A percentile compares a stretch with the other conserved stretches of the same genome.
Conservation (phyloP, 176 grass and related monocot species). For the Chrysopogon serrulatus region DNA sequence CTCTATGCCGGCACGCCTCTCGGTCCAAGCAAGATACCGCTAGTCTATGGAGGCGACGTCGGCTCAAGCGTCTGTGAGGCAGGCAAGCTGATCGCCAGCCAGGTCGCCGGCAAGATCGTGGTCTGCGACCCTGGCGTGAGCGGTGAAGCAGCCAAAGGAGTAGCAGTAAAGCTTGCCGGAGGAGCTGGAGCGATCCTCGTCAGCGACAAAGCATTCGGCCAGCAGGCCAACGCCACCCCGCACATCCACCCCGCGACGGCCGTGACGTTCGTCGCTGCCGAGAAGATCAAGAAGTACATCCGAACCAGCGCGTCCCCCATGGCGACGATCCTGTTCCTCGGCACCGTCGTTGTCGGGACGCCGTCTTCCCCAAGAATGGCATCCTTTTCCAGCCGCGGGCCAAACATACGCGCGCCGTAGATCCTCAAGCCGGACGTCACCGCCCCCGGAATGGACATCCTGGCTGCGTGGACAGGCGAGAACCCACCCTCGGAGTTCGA, state of each 20-base stretch:
- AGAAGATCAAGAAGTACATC: constrained; percentile 13
- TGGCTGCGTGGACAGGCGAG: constrained; percentile 41
- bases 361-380: constrained; percentile 36
- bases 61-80: constrained; percentile 13
- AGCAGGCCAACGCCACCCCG: not conserved
- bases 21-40: not conserved
- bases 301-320: not conserved
- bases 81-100: not conserved
- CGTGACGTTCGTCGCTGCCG: not conserved
- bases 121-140: constrained; percentile 28
- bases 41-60: constrained; percentile 30
- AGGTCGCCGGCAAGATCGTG: constrained; percentile 46
- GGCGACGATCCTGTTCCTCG: constrained; percentile 26
- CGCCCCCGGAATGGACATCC: constrained; percentile 59
- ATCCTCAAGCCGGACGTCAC: constrained; percentile 63
- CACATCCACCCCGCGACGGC: not conserved
- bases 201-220: not conserved
- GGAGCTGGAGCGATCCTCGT: constrained; percentile 32
- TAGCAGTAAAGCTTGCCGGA: constrained; percentile 37
- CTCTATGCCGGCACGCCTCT: constrained; percentile 20
- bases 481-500: constrained; percentile 11
- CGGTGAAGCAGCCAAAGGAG: constrained; percentile 10
- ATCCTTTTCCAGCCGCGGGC: constrained; percentile 46
- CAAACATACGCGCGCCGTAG: constrained; percentile 15
- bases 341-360: not conserved